Evolutionary conservation across 257 asterid species (phyloP).

Genomic region (Lavandula angustifolia): DNA sequence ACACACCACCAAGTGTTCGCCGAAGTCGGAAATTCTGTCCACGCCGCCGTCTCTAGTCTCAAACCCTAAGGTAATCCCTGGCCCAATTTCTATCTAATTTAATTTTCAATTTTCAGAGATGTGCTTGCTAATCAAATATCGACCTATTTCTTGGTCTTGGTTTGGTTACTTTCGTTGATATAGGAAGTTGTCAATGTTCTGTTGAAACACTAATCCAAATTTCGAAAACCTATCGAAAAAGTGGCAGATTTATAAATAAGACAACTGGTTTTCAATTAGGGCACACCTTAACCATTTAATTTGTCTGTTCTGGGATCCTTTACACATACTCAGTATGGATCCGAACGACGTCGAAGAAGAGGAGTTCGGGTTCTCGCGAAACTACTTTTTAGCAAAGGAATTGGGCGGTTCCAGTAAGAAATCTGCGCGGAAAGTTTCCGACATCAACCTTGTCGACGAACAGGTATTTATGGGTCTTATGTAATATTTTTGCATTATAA

Average conservation of each 20-base stretch:
- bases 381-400: constrained; percentile 86
- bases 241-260: too few species aligned
- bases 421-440: constrained; percentile 65
- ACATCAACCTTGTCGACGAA: constrained; percentile 68
- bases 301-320: constrained; percentile 3
- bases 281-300: neutral
- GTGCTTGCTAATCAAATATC: neutral
- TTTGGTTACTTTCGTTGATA: neutral
- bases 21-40: neutral
- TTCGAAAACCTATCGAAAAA: too few species aligned
- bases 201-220: too few species aligned
- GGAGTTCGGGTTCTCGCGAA: constrained; percentile 88
- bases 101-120: neutral
- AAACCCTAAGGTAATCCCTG: neutral
- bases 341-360: constrained; percentile 60
- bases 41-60: neutral
- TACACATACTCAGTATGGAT: constrained; percentile 42
- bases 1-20: neutral
- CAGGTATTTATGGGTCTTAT: constrained; percentile 47
- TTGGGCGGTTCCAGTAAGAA: constrained; percentile 65
- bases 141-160: neutral
- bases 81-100: neutral
- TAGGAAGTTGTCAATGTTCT: neutral
- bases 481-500: neutral
- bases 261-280: too few species aligned